Base-by-base conservation (phyloP, 2,329 filamentous ascomycete genomes). In the Stagonosporopsis chrysanthemi region DNA sequence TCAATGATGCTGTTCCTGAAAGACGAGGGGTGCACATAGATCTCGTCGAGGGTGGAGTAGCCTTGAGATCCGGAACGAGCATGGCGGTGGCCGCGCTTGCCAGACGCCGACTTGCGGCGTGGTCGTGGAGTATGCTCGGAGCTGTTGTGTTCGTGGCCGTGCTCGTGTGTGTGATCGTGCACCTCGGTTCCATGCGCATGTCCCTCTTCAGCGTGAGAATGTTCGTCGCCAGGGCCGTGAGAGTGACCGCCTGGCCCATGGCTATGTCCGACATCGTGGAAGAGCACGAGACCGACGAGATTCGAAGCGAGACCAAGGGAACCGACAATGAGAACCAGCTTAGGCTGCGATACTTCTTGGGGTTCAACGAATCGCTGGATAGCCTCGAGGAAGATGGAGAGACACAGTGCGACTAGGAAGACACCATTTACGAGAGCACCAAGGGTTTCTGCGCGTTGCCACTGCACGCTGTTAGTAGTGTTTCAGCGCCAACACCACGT, bases 371-470 rank as follows among this genome's bases (percentile, higher is more conserved):
- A 90, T 71, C 95, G 90, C 69, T 93, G 92, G 59, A 97, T 85
- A 15, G 95, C 95, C 78, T 99, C 95, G 69, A 99, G 88, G 71
- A 98, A 90, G 77, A 99, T 99, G 47, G 94, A 96, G 54, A 99
- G 83, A 79, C 95, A 99, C 8, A 99, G 86, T 7, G 95, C 95
- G 72, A 99, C 95, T 41, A 99, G 84, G 81, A 99, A 99, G 42
- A 98, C 94, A 65, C 95, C 95, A 71, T 99, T 99, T 79, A 98
- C 91, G 68, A 98, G 88, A 44, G 95, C 95, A 71, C 95, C 95
- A 6, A 99, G 84, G 11, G 96, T 98, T 82, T 99, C 95, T 33
- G 95, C 95, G 67, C 95, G 91, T 82, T 98, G 90, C 91, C 93
- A 99, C 90, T 94, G 68, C 33, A 22, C 17, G 31, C 11, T 22